phyloP scores from a whole-genome alignment of 352 stramenopile genomes.

The Phytophthora melonis region DNA sequence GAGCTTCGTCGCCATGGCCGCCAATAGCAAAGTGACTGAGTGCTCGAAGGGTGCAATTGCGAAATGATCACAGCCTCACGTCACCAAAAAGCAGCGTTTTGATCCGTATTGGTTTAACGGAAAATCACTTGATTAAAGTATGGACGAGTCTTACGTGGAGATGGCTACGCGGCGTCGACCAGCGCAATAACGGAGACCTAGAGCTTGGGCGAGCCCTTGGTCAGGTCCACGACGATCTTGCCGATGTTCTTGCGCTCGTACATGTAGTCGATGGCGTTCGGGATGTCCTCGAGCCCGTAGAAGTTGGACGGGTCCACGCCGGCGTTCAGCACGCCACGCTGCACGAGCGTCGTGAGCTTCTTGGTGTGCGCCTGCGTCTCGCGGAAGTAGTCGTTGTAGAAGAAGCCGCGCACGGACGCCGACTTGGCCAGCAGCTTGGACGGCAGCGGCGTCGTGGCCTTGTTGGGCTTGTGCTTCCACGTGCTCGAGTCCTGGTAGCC shows the following conservation, averaged over 20 bases:
- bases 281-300: conserved; percentile 66
- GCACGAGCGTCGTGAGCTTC: conserved; percentile 59
- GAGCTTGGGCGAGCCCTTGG: conserved; percentile 40
- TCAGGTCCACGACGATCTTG: conserved; percentile 84
- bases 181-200: conserved; percentile 14
- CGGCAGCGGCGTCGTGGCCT: conserved; percentile 37
- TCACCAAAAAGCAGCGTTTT: neutral
- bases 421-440: conserved; percentile 49
- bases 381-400: conserved; percentile 53
- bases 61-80: conserved; percentile 42
- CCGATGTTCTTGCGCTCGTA: conserved; percentile 83
- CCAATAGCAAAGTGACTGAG: conserved; percentile 21
- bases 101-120: neutral
- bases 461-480: conserved; percentile 43
- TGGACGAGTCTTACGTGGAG: conserved; percentile 2
- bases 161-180: conserved; percentile 29
- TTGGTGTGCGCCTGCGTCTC: conserved; percentile 33
- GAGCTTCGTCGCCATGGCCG: conserved; percentile 32
- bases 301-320: conserved; percentile 19
- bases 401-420: conserved; percentile 62
- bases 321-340: conserved; percentile 16
- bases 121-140: conserved; percentile 26
- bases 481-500: conserved; percentile 54
- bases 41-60: neutral
- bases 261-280: conserved; percentile 76